phyloP scores from a whole-genome alignment of 345 rosid species.

The Adansonia digitata region DNA sequence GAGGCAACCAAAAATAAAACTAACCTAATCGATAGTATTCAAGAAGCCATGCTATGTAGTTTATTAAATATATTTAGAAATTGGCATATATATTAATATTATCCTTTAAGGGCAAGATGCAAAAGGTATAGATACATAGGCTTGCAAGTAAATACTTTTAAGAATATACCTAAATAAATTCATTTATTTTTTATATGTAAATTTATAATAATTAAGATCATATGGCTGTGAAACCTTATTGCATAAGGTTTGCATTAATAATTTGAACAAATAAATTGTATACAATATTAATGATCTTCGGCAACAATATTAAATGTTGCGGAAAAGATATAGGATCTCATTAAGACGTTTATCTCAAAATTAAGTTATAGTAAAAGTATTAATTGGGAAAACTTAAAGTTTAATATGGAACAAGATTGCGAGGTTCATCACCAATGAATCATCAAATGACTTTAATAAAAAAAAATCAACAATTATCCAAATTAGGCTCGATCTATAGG shows the following conservation, averaged over 20 bases:
- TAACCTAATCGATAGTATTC: too few relatives aligned
- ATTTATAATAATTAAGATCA: background rate
- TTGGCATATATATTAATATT: background rate
- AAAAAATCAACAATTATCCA: too few relatives aligned
- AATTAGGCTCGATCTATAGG: too few relatives aligned
- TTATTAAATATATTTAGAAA: background rate
- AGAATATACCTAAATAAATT: background rate
- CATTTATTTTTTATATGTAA: background rate
- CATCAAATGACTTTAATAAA: too few relatives aligned
- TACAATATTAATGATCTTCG: background rate
- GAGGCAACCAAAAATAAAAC: too few relatives aligned
- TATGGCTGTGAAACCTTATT: background rate
- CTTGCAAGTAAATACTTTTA: background rate
- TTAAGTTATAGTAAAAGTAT: too few relatives aligned
- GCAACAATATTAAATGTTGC: background rate
- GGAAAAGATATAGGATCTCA: background rate
- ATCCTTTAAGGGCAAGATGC: background rate
- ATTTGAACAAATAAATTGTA: background rate
- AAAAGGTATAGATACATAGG: background rate
- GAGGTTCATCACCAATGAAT: too few relatives aligned
- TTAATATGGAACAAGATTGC: too few relatives aligned
- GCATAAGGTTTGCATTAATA: slow-evolving; percentile 3
- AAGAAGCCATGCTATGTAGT: too few relatives aligned
- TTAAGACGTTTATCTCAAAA: too few relatives aligned
- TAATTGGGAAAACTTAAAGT: too few relatives aligned